Percentiles rank a stretch among this genome's conserved stretches.
These are phyloP conservation scores for Zymoseptoria passerinii DNA, from an alignment of 2,329 filamentous ascomycete genomes.

Conservation along the genomic window DNA sequence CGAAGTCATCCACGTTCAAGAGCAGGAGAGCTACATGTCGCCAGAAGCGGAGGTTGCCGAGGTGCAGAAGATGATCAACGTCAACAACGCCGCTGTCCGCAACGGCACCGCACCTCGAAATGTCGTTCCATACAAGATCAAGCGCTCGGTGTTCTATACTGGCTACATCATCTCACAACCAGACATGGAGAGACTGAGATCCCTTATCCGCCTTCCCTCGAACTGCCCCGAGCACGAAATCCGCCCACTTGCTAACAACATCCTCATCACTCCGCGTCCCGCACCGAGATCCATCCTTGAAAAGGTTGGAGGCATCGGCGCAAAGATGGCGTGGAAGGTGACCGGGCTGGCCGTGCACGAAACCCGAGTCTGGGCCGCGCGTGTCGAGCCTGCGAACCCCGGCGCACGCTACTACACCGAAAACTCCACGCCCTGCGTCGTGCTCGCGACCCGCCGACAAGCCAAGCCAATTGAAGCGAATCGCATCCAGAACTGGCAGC, in stretches of 20 bases:
- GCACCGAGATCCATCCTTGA: conserved; percentile 64
- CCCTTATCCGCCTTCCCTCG: conserved; percentile 57
- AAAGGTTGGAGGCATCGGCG: conserved; percentile 80
- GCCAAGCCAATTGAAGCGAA: conserved; percentile 70
- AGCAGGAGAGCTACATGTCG: conserved; percentile 64
- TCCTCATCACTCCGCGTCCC: conserved; percentile 76
- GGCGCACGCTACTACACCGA: conserved; percentile 67
- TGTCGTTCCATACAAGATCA: conserved; percentile 57
- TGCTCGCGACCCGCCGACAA: conserved; percentile 70
- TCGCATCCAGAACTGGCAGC: conserved; percentile 76
- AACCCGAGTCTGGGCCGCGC: conserved; percentile 79
- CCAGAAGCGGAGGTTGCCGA: conserved; percentile 72
- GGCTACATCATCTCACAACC: conserved; percentile 72
- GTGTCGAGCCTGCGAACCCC: conserved; percentile 62
- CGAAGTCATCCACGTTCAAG: conserved; percentile 80
- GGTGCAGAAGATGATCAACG: conserved; percentile 81
- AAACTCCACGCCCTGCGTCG: conserved; percentile 67
- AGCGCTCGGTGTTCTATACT: conserved; percentile 83
- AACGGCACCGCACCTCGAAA: conserved; percentile 37
- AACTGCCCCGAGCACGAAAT: conserved; percentile 61
- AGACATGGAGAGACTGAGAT: conserved; percentile 64
- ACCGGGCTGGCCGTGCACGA: conserved; percentile 67
- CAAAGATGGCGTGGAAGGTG: conserved; percentile 76
- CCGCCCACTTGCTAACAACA: conserved; percentile 77
- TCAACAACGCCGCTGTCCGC: conserved; percentile 62